Conservation (phyloP, 371 early-diverging fungal genomes). For the Circinella umbellata region DNA sequence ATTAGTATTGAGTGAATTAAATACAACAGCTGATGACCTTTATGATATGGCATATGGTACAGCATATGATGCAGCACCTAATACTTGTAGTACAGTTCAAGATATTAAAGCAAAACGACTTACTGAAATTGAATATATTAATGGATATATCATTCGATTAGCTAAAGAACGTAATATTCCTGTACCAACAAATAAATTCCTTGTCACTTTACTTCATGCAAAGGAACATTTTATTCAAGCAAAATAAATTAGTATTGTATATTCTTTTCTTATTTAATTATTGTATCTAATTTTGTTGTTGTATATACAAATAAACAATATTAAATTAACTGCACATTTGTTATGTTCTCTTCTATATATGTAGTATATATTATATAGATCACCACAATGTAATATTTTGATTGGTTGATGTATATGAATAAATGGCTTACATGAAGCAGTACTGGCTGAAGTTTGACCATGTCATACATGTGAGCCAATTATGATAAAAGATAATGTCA, state of each 20-base stretch:
- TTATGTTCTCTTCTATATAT: too few relatives aligned
- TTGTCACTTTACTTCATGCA: conserved; percentile 38
- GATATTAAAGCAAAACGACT: conserved; percentile 41
- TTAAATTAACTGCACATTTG: too few relatives aligned
- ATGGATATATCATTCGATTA: conserved; percentile 54
- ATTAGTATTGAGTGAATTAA: conserved; percentile 28
- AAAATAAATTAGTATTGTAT: neutral
- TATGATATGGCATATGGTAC: conserved; percentile 32
- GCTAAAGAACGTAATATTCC: conserved; percentile 23
- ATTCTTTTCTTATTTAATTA: too few relatives aligned
- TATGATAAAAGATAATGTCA: too few relatives aligned
- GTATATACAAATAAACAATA: too few relatives aligned
- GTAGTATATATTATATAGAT: too few relatives aligned
- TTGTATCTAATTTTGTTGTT: too few relatives aligned
- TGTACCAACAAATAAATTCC: conserved; percentile 22
- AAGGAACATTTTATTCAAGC: conserved; percentile 26
- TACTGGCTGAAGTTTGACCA: too few relatives aligned
- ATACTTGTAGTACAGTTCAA: conserved; percentile 63
- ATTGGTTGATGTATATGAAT: too few relatives aligned
- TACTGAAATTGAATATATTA: conserved; percentile 68
- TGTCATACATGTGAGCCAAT: too few relatives aligned
- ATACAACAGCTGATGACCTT: conserved; percentile 29
- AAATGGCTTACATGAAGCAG: too few relatives aligned
- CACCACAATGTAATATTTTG: too few relatives aligned
- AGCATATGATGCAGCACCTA: conserved; percentile 35